A percentile compares a stretch with the other conserved stretches of the same genome.
Evolutionary conservation across 2,329 filamentous ascomycete genomes (phyloP).

Genomic region (Tolypocladium capitatum): DNA sequence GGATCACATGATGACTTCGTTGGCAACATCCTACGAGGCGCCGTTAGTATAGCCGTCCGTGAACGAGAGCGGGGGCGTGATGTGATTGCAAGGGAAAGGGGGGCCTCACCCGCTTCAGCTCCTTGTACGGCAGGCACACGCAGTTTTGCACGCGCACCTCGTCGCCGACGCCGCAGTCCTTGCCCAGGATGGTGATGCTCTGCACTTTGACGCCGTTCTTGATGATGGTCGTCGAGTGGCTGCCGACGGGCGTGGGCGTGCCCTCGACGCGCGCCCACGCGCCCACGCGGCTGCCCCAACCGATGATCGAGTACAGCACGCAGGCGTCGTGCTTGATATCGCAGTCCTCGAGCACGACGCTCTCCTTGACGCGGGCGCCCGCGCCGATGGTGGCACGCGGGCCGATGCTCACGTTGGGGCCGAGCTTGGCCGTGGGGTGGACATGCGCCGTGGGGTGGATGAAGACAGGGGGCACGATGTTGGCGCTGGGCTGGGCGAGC

Average conservation of each 20-base stretch:
- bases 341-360: slow-evolving; percentile 85
- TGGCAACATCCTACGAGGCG: slow-evolving; percentile 57
- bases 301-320: slow-evolving; percentile 89
- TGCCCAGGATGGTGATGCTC: slow-evolving; percentile 92
- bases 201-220: slow-evolving; percentile 99
- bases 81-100: background rate
- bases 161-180: slow-evolving; percentile 88
- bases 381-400: slow-evolving; percentile 76
- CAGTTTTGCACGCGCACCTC: slow-evolving; percentile 97
- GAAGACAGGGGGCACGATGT: slow-evolving; percentile 84
- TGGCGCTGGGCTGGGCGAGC: slow-evolving; percentile 69
- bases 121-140: slow-evolving; percentile 93
- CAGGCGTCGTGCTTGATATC: slow-evolving; percentile 97
- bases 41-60: slow-evolving; percentile 12
- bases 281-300: slow-evolving; percentile 89
- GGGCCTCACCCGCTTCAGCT: slow-evolving; percentile 75
- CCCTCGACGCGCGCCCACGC: slow-evolving; percentile 98
- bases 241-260: slow-evolving; percentile 73
- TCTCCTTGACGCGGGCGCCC: slow-evolving; percentile 86
- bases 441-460: slow-evolving; percentile 86
- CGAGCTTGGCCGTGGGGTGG: slow-evolving; percentile 90
- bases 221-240: slow-evolving; percentile 85
- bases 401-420: slow-evolving; percentile 91
- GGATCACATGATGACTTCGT: slow-evolving; percentile 79
- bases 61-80: background rate